phyloP scores from a whole-genome alignment of 2,329 filamentous ascomycete genomes.

The Fusarium albidum region DNA sequence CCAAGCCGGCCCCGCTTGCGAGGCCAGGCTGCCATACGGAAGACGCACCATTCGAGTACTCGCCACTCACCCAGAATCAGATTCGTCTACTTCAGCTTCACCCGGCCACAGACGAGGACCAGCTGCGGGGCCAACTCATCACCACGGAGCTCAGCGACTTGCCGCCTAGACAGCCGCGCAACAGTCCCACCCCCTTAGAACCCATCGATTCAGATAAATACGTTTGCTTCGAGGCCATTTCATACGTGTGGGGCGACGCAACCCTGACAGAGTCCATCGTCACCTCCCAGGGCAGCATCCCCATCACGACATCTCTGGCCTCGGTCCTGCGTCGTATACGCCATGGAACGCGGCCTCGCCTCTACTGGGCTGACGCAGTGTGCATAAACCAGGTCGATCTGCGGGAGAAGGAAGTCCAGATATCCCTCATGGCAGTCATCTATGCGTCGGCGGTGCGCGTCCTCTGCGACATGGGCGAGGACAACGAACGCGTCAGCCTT shows the following conservation, averaged over 20 bases:
- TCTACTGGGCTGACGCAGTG: constrained; percentile 11
- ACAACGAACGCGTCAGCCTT: not conserved
- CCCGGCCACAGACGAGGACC: not conserved
- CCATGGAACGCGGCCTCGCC: accelerated
- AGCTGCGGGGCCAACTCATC: not conserved
- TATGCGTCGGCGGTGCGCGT: constrained; percentile 13
- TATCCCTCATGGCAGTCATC: constrained; percentile 11
- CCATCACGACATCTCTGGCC: constrained; percentile 9
- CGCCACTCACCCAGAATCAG: not conserved
- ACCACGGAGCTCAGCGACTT: not conserved
- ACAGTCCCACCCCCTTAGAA: not conserved
- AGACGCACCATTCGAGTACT: not conserved
- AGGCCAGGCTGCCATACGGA: too few species aligned
- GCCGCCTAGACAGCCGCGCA: not conserved
- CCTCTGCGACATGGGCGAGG: constrained; percentile 4
- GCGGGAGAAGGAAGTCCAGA: constrained; percentile 4
- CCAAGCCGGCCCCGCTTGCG: too few species aligned
- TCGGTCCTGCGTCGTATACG: constrained; percentile 10
- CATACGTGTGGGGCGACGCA: constrained; percentile 16
- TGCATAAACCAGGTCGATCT: constrained; percentile 12
- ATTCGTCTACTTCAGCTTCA: not conserved
- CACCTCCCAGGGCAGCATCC: not conserved
- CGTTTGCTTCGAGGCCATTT: constrained; percentile 8
- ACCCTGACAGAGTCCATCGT: not conserved
- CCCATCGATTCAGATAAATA: not conserved